Evolutionary conservation across 2,329 filamentous ascomycete genomes (phyloP).

Genomic region (Alternaria infectoria): DNA sequence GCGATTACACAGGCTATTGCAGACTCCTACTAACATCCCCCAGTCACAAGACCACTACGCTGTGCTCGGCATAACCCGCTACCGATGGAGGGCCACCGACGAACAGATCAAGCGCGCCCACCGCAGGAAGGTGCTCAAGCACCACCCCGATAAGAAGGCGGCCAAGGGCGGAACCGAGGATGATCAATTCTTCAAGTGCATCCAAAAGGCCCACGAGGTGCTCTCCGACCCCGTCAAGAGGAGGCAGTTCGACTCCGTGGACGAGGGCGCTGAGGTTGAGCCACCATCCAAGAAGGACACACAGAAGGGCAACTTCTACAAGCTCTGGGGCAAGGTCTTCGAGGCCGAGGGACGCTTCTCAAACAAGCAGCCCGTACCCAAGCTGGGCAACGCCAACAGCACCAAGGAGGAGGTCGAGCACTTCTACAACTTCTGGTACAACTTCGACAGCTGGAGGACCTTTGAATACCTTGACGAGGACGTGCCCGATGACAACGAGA

Average conservation of each 20-base stretch:
- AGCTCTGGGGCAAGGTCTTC: constrained; percentile 90
- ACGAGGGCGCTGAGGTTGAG: constrained; percentile 90
- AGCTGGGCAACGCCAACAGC: constrained; percentile 82
- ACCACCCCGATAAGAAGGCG: constrained; percentile 99
- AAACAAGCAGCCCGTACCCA: constrained; percentile 85
- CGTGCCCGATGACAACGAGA: constrained; percentile 98
- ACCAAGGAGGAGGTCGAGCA: constrained; percentile 87
- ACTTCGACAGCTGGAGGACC: constrained; percentile 96
- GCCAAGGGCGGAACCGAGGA: constrained; percentile 86
- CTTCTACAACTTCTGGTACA: constrained; percentile 99
- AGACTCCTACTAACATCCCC: constrained; percentile 10
- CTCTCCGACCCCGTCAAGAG: constrained; percentile 91
- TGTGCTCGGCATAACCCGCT: constrained; percentile 89
- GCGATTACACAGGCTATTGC: no score
- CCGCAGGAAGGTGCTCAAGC: constrained; percentile 98
- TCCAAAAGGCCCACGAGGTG: constrained; percentile 95
- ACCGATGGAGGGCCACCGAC: constrained; percentile 90
- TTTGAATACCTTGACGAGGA: constrained; percentile 99
- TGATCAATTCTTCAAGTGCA: constrained; percentile 99
- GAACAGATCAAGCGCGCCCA: constrained; percentile 99
- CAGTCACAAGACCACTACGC: constrained; percentile 96
- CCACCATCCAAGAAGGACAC: constrained; percentile 91
- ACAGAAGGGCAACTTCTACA: constrained; percentile 89
- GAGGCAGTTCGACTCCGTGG: constrained; percentile 94
- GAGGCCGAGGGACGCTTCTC: constrained; percentile 93